Base-by-base conservation (phyloP, 495 filamentous ascomycete species). In the Penicillium subrubescens region DNA sequence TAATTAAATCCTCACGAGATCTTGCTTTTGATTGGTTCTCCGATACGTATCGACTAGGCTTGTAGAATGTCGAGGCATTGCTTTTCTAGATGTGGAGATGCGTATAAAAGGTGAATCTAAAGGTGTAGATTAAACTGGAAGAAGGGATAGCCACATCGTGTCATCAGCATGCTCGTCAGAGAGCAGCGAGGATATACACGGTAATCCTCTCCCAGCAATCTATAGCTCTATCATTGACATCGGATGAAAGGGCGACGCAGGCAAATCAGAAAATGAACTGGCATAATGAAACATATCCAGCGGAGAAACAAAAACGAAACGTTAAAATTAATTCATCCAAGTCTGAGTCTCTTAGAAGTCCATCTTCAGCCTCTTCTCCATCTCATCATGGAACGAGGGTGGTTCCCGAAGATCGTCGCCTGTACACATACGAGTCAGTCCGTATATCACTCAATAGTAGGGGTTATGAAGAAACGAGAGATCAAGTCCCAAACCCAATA, bases 321-420 rank as follows among this genome's bases (percentile, higher is more conserved):
- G 48, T 52, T 61, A 62, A 62, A 67, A 44, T 35, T 46, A 68
- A 69, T 60, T 69, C 55, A 63, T 71, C 57, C 63, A 51, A 53
- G 43, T 19, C 21, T 35, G 46, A 64, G 5, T 37, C 27, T 12
- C 33, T 70, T 82, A 88, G 81, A 83, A 89, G 61, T 86, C 85
- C 88, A 93, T 91, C 78, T 83, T 83, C 75, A 96, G 74, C 81
- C 91, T 89, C 78, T 87, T 84, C 89, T 98, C 94, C 89, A 97
- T 94, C 87, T 98, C 94, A 64, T 90, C 87, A 63, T 97, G 93
- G 74, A 97, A 88, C 57, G 87, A 78, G 34, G 90, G 86, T 17
- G 85, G 75, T 62, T 87, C 84, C 63, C 89, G 76, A 65, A 83
- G 76, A 58, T 87, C 80, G 75, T 85, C 79, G 85, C 91, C 82